A percentile compares a stretch with the other conserved stretches of the same genome.
Conservation (phyloP, 2,329 filamentous ascomycete genomes). For the Aureobasidium sp. region DNA sequence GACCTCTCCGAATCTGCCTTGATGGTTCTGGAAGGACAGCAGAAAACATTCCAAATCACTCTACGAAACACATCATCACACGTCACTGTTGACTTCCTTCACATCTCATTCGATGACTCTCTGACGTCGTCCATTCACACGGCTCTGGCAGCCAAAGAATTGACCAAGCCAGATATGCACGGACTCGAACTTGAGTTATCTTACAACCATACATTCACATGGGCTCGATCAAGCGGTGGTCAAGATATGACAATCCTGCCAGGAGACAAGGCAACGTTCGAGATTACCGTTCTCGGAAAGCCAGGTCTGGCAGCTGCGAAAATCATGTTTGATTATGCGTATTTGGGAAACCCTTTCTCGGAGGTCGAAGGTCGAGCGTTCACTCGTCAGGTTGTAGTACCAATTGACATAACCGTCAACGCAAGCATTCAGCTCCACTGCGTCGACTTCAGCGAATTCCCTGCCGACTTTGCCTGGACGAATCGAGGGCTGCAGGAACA, state of each 20-base stretch:
- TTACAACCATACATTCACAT: constrained; percentile 50
- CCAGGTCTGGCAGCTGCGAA: constrained; percentile 51
- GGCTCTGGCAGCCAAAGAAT: constrained; percentile 66
- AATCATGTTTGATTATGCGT: constrained; percentile 36
- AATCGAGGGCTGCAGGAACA: constrained; percentile 20
- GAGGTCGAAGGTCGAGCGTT: constrained; percentile 68
- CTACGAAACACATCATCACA: constrained; percentile 64
- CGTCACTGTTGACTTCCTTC: constrained; percentile 71
- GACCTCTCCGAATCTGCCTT: constrained; percentile 75
- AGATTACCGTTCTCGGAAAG: constrained; percentile 65
- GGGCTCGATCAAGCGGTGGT: constrained; percentile 42
- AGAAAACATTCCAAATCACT: constrained; percentile 66
- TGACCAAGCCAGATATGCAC: constrained; percentile 70
- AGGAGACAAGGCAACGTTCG: constrained; percentile 16
- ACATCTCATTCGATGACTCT: constrained; percentile 86
- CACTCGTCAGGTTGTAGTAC: constrained; percentile 72
- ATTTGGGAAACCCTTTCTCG: constrained; percentile 61
- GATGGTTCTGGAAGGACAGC: constrained; percentile 90
- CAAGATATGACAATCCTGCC: constrained; percentile 48
- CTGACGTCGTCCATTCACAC: constrained; percentile 69
- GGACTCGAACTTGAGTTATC: constrained; percentile 76
- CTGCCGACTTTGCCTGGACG: constrained; percentile 59
- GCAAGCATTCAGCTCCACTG: constrained; percentile 76
- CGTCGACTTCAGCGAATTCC: constrained; percentile 70
- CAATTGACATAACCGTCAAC: constrained; percentile 83